Base-by-base conservation (phyloP, 1,139 yeast genomes). In the Nematodospora anomalae region DNA sequence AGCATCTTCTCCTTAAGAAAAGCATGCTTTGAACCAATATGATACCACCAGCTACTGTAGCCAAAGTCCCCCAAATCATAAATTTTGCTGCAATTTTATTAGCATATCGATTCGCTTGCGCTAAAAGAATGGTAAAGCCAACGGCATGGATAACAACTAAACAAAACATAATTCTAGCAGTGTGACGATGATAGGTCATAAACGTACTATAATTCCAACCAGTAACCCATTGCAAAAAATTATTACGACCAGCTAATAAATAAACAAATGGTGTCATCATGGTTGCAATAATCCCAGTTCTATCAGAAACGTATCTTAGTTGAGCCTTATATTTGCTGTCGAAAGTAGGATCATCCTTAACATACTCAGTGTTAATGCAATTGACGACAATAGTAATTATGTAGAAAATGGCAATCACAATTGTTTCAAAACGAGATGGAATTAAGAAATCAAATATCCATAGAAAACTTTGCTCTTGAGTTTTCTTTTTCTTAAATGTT, bases 161-260 rank as follows among this genome's bases (percentile, higher is more conserved):
- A 18, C 49, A 36, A 40, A 60, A 55, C 27, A 53, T 58, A 13
- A 53, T 52, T 39, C 74, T 56, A 2, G 67, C 64, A 9, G 62
- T 49, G 67, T 71, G 67, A 40, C 67, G 56, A 42, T 68, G 74
- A 41, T 52, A 65, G 6, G 60, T 44, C 33, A 66, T 51, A 47
- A 60, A 66, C 10, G 67, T 57, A 26, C 64, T 55, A 47, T 52
- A 67, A 38, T 59, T 53, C 62, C 67, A 59, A 16, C 67, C 60
- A 1, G 72, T 64, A 9, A 62, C 28, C 69, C 71, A 67, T 40
- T 58, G 68, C 40, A 67, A 52, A 36, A 68, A 60, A 47, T 68
- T 68, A 45, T 68, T 68, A 32, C 74, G 52, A 3, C 74, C 74
- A 14, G 71, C 72, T 47, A 67, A 64, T 21, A 68, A 47, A 28